phyloP scores from a whole-genome alignment of 805 yeast genomes.

The Trichomonascus vanleenenianus region DNA sequence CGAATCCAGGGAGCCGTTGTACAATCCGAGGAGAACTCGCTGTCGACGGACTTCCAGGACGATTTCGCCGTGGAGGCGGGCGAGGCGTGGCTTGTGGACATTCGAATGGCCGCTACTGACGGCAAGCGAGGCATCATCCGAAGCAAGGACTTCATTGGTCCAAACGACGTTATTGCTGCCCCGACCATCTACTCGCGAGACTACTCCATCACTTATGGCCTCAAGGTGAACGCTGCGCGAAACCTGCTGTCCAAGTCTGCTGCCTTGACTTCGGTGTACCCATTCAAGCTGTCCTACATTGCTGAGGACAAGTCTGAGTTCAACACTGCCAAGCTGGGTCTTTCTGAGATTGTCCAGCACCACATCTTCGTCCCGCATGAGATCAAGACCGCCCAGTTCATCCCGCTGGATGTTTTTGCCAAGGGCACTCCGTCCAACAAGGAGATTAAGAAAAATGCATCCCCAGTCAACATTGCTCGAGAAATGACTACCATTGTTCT shows the following conservation, averaged over 20 bases:
- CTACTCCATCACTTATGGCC: slow-evolving; percentile 69
- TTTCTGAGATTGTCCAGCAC: slow-evolving; percentile 71
- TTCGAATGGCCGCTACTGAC: slow-evolving; percentile 65
- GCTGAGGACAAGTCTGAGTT: slow-evolving; percentile 49
- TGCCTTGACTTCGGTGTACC: slow-evolving; percentile 72
- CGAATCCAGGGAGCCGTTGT: slow-evolving; percentile 7
- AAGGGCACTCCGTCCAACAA: slow-evolving; percentile 51
- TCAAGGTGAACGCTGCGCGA: slow-evolving; percentile 70
- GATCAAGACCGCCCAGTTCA: slow-evolving; percentile 60
- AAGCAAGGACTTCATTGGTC: slow-evolving; percentile 23
- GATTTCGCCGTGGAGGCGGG: slow-evolving; percentile 69
- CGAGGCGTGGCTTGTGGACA: slow-evolving; percentile 80
- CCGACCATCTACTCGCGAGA: slow-evolving; percentile 73
- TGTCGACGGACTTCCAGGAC: slow-evolving; percentile 26
- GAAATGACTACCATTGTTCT: slow-evolving; percentile 71
- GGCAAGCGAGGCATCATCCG: slow-evolving; percentile 27
- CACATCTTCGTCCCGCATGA: slow-evolving; percentile 71
- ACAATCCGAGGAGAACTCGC: slow-evolving; percentile 20
- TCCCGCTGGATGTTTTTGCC: slow-evolving; percentile 61
- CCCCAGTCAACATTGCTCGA: slow-evolving; percentile 60
- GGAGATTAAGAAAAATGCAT: slow-evolving; percentile 35
- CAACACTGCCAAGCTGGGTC: slow-evolving; percentile 61
- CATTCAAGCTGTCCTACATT: slow-evolving; percentile 77
- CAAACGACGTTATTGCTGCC: slow-evolving; percentile 17
- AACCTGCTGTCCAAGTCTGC: slow-evolving; percentile 63